Evolutionary conservation across 1,284 basidiomycete genomes (phyloP).

Genomic region (Melampsora abietis-canadensis): DNA sequence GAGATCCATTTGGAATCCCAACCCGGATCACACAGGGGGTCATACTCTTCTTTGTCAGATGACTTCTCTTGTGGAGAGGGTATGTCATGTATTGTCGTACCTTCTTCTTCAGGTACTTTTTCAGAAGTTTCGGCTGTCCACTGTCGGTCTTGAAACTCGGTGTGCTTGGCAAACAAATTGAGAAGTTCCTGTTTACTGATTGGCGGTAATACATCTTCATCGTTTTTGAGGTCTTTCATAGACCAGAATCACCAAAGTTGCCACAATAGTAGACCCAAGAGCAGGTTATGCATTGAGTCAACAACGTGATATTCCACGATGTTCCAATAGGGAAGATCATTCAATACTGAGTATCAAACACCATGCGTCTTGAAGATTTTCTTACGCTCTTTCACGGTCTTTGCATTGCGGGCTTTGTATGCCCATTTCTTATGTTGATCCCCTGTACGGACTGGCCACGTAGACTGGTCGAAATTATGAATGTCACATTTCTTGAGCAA

Average conservation of each 20-base stretch:
- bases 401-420: neutral
- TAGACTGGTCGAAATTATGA: slow-evolving; percentile 3
- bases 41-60: slow-evolving; percentile 9
- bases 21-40: neutral
- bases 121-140: too few relatives aligned
- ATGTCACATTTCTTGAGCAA: slow-evolving; percentile 3
- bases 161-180: slow-evolving; percentile 1
- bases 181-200: slow-evolving; percentile 8
- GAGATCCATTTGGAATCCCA: neutral
- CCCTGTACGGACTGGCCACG: slow-evolving; percentile 7
- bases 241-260: neutral
- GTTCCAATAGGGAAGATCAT: slow-evolving; percentile 20
- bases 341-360: slow-evolving; percentile 11
- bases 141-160: neutral
- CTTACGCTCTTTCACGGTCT: neutral
- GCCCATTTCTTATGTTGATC: slow-evolving; percentile 12
- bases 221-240: neutral
- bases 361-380: slow-evolving; percentile 6
- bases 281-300: slow-evolving; percentile 34
- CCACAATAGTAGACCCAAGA: slow-evolving; percentile 16
- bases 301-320: slow-evolving; percentile 11
- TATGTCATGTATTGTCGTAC: neutral
- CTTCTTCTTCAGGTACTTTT: neutral
- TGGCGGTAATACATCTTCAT: slow-evolving; percentile 1
- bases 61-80: neutral